phyloP scores from a whole-genome alignment of 2,329 filamentous ascomycete genomes.

The Claviceps purpurea region DNA sequence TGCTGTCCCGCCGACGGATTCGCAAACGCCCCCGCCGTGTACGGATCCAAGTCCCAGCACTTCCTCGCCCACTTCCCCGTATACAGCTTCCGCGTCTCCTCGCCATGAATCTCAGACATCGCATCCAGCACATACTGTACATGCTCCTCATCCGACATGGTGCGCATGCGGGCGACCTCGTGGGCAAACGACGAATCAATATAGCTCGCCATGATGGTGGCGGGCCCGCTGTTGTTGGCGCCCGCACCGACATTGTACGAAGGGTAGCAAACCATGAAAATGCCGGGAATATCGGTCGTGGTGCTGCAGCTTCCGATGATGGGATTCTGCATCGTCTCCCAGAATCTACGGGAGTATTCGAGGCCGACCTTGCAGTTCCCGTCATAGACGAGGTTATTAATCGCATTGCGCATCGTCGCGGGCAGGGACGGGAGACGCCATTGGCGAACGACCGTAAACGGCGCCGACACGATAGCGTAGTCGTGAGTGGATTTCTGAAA shows the following conservation, averaged over 20 bases:
- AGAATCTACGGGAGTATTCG: conserved; percentile 53
- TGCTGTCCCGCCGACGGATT: conserved; percentile 50
- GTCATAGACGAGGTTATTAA: conserved; percentile 30
- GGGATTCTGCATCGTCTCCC: conserved; percentile 35
- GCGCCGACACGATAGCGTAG: conserved; percentile 51
- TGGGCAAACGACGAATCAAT: conserved; percentile 27
- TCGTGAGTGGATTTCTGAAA: conserved; percentile 43
- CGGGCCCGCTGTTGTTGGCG: conserved; percentile 32
- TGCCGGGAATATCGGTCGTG: conserved; percentile 42
- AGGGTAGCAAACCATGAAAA: conserved; percentile 53
- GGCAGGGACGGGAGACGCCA: conserved; percentile 42
- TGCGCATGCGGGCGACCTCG: conserved; percentile 26
- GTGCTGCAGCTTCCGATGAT: conserved; percentile 53
- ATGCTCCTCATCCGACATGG: conserved; percentile 40
- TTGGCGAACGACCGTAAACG: conserved; percentile 49
- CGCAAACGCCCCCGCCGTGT: conserved; percentile 50
- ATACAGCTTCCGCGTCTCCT: conserved; percentile 44
- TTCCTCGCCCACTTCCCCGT: conserved; percentile 51
- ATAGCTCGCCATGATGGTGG: conserved; percentile 49
- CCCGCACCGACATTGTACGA: conserved; percentile 45
- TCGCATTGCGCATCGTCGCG: conserved; percentile 30
- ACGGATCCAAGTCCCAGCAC: conserved; percentile 52
- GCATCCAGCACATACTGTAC: conserved; percentile 49
- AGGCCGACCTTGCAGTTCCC: conserved; percentile 47
- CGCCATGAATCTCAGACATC: conserved; percentile 55